Base-by-base conservation (phyloP, 2,329 filamentous ascomycete genomes). In the Fusarium heterosporum region DNA sequence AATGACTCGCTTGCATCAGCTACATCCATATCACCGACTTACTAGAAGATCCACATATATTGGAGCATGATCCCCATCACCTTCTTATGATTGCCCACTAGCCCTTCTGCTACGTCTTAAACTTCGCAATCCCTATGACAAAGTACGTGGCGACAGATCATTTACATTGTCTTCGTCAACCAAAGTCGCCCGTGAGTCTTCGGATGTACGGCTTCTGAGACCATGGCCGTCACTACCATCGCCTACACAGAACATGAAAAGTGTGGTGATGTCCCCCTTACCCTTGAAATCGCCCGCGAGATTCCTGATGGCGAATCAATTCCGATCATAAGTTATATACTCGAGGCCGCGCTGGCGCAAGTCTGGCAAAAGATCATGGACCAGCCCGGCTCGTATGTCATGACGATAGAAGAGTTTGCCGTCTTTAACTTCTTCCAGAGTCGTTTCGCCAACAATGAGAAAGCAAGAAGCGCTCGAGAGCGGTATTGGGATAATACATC, bases 361-460 rank as follows among this genome's bases (percentile, higher is more conserved):
- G 86, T 94, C 66, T 95, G 92, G 91, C 75, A 74, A 41, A 89
- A 87, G 71, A 84, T 96, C 56, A 80, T 88, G 71, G 81, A 82
- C 5, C 81, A 90, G 30, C 91, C 91, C 2, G 79, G 85, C 49
- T 82, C 82, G n/a, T 96, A 95, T 77, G 78, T 96, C 66, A 88
- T 96, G 81, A 88, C 83, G 32, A 83, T 85, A 64, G 88, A 93
- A 77, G 93, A 97, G 79, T 96, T 96, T 73, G 88, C 91, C 54
- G 84, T 96, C 61, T 93, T 96, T 86, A 96, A 96, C 81, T 95
- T 90, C 78, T 95, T 91, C 77, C 89, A 91, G 64, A 78, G 85
- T 64, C 86, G 90, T 11, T 93, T 90, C 74, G 76, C 80, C 29
- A 85, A 86, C 61, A 77, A 84, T 66, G 74, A 79, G 66, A 71